Evolutionary conservation across 371 early-diverging fungal species (phyloP), one percentile per base, ranked within the genome.

Genomic region (Mortierella sp.): DNA sequence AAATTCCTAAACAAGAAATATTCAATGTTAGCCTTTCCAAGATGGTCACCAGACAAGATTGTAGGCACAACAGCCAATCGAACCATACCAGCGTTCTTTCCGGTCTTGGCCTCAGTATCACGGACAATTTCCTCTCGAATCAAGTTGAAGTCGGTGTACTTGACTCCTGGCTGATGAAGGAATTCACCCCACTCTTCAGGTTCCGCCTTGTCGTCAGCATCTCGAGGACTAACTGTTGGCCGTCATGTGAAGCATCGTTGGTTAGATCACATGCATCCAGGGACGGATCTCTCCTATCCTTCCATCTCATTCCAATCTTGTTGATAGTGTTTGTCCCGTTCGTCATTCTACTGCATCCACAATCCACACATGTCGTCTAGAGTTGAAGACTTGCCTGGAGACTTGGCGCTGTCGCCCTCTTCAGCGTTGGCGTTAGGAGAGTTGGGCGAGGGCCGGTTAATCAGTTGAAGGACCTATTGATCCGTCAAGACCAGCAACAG

Each of bases 131-230:
- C 95, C 1, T 95, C 92, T 43, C 98, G 88, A 56, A 99, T 97
- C 80, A 96, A 91, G 83, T 93, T 82, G 81, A 98, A 98, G 80
- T 97, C 88, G 52, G 84, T 85, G 71, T 96, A 97, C 82, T 93
- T 95, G 79, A 94, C 93, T 5, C 94, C 93, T 40, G 96, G 98
- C 71, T 96, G 80, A 80, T 98, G 96, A 56, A 98, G 78, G 81
- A 98, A 96, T 84, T 99, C 95, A 57, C 98, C 96, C 97, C 97
- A 95, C 82, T 98, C 97, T 54, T 95, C 88, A 45, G 87, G 76
- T 67, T 94, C 88, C 48, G 63, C 89, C 82, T 69, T 82, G 41
- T 71, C 67, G n/a, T 60, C 60, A 2, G 27, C 34, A 34, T 34
- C 34, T 7, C 10, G 7, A 34, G 34, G 34, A 10, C 34, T 34